Evolutionary conservation across 1,139 yeast genomes (phyloP).

Genomic region (Sugiyamaella pinicola): DNA sequence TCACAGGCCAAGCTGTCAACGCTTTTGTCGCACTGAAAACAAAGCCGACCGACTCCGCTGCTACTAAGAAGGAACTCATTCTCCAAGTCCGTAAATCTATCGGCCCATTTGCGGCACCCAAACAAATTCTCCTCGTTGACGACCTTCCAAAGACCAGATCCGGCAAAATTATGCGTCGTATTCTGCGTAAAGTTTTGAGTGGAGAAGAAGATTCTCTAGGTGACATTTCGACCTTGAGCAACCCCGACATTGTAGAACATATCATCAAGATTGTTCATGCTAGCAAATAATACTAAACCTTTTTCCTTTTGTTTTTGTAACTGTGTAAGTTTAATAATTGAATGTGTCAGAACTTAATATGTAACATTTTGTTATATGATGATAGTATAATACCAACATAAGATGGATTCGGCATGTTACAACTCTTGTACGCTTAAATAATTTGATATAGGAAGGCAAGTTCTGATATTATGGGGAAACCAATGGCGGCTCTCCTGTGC

Average conservation of each 20-base stretch:
- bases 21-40: constrained; percentile 86
- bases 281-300: neutral
- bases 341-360: too few species aligned
- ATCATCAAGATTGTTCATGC: constrained; percentile 51
- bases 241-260: constrained; percentile 81
- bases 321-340: neutral
- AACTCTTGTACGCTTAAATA: too few species aligned
- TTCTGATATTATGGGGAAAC: too few species aligned
- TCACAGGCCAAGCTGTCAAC: constrained; percentile 95
- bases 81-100: constrained; percentile 88
- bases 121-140: constrained; percentile 77
- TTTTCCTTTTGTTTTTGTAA: neutral
- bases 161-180: constrained; percentile 98
- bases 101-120: constrained; percentile 99
- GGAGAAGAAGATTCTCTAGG: constrained; percentile 93
- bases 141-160: constrained; percentile 98
- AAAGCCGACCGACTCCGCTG: constrained; percentile 53
- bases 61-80: constrained; percentile 71
- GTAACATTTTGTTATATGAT: too few species aligned
- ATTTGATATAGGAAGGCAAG: too few species aligned
- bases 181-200: constrained; percentile 84
- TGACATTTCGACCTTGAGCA: constrained; percentile 85
- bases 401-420: too few species aligned
- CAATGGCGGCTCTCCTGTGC: too few species aligned
- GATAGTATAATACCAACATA: too few species aligned